These are phyloP conservation scores for Lagenidium sp. DNA, from an alignment of 352 stramenopile species.

Conservation along the genomic window DNA sequence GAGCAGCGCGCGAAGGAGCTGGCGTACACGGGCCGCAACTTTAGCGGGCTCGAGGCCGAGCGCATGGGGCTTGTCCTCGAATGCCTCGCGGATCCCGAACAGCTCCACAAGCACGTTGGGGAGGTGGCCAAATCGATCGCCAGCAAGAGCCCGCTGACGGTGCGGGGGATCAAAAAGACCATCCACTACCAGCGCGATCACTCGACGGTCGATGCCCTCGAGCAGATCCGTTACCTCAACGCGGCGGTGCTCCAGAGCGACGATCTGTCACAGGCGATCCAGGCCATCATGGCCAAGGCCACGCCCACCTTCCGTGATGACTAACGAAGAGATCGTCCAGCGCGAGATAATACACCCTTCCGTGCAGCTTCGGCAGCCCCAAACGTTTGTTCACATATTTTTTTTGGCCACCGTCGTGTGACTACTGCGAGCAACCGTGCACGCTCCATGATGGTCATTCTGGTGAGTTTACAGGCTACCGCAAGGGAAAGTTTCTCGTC, in stretches of 20 bases:
- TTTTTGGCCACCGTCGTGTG: too few relatives aligned
- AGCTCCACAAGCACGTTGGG: conserved; percentile 43
- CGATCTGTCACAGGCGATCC: conserved; percentile 72
- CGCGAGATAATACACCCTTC: too few relatives aligned
- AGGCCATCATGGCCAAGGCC: conserved; percentile 56
- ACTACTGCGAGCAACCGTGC: too few relatives aligned
- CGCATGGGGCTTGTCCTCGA: conserved; percentile 72
- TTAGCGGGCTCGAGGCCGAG: conserved; percentile 68
- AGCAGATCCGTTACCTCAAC: conserved; percentile 82
- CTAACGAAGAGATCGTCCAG: too few relatives aligned
- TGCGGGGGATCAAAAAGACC: conserved; percentile 83
- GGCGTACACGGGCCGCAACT: conserved; percentile 75
- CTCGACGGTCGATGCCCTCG: conserved; percentile 61
- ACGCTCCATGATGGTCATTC: too few relatives aligned
- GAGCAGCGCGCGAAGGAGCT: conserved; percentile 82
- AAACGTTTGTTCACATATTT: too few relatives aligned
- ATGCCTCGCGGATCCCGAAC: conserved; percentile 43
- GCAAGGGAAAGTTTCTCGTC: too few relatives aligned
- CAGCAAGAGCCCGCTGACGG: conserved; percentile 77
- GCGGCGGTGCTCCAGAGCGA: conserved; percentile 78
- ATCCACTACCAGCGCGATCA: conserved; percentile 85
- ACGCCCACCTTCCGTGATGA: conserved; percentile 58
- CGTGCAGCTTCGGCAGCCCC: too few relatives aligned
- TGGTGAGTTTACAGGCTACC: too few relatives aligned
- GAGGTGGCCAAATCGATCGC: conserved; percentile 57